phyloP scores from a whole-genome alignment of 345 rosid species.

The Eucalyptus virginea region DNA sequence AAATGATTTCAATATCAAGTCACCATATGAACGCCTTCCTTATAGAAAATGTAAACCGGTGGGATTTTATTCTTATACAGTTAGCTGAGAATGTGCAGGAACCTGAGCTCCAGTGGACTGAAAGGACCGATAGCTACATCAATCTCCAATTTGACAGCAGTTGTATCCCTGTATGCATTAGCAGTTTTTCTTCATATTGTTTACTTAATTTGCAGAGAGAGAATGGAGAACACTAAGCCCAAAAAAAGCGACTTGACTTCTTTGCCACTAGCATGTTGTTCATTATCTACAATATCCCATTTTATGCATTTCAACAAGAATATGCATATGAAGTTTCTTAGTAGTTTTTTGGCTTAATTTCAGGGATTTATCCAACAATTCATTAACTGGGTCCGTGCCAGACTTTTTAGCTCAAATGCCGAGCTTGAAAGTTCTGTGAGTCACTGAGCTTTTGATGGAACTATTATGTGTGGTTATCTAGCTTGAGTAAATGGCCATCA shows the following conservation, averaged over 20 bases:
- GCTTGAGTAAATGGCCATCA: background rate
- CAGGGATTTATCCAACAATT: slow-evolving; percentile 62
- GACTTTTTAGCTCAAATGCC: slow-evolving; percentile 9
- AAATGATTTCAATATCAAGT: background rate
- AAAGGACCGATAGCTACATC: too few species aligned
- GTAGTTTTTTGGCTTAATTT: background rate
- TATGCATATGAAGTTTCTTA: background rate
- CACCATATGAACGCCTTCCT: background rate
- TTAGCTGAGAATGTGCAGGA: too few species aligned
- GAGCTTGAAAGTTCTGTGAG: slow-evolving; percentile 34
- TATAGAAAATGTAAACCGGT: too few species aligned
- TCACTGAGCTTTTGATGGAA: background rate
- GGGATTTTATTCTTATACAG: too few species aligned
- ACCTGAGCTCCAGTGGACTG: too few species aligned
- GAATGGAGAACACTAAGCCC: background rate
- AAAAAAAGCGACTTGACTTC: background rate
- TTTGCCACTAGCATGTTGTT: background rate
- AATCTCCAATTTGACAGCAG: too few species aligned
- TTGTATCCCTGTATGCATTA: too few species aligned
- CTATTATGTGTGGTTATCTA: background rate
- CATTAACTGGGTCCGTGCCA: slow-evolving; percentile 37
- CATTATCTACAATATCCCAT: background rate
- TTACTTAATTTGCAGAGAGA: too few species aligned
- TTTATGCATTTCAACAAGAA: background rate
- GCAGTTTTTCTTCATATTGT: too few species aligned